Percentiles rank a stretch among this genome's conserved stretches.
phyloP scores from a whole-genome alignment of 768 basidiomycete species.

The Hypsizygus marmoreus region DNA sequence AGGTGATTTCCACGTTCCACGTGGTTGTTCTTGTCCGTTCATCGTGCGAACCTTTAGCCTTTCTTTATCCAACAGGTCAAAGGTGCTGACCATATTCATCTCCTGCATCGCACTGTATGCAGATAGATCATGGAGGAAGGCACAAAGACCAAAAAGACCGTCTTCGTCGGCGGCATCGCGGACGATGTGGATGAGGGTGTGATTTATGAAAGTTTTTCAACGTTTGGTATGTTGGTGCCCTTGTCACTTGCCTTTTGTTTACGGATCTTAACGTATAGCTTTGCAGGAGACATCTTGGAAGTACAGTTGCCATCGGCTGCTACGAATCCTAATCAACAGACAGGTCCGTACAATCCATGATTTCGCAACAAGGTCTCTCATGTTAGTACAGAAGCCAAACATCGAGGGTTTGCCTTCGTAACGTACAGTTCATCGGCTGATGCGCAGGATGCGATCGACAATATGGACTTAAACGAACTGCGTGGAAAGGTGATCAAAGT shows the following conservation, averaged over 20 bases:
- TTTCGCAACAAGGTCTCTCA: slow-evolving; percentile 8
- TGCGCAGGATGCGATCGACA: slow-evolving; percentile 97
- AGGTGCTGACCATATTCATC: background rate
- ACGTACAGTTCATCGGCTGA: slow-evolving; percentile 80
- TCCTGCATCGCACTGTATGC: slow-evolving; percentile 3
- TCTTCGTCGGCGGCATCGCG: slow-evolving; percentile 81
- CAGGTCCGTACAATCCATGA: slow-evolving; percentile 40
- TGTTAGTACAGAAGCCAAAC: slow-evolving; percentile 64
- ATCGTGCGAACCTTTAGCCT: slow-evolving; percentile 42
- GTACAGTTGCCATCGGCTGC: slow-evolving; percentile 84
- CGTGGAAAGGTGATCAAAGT: slow-evolving; percentile 77
- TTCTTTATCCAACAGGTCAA: slow-evolving; percentile 24
- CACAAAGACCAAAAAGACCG: slow-evolving; percentile 79
- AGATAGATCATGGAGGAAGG: slow-evolving; percentile 72
- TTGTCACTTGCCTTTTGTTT: slow-evolving; percentile 2
- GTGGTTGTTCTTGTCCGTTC: slow-evolving; percentile 30
- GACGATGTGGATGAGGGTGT: slow-evolving; percentile 82
- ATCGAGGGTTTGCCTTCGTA: slow-evolving; percentile 93
- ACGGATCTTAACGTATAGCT: slow-evolving; percentile 10
- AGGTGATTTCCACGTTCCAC: slow-evolving; percentile 24
- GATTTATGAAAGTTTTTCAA: slow-evolving; percentile 79
- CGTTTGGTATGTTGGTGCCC: slow-evolving; percentile 68
- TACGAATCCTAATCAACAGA: slow-evolving; percentile 64
- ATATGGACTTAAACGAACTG: slow-evolving; percentile 95
- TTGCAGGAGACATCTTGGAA: slow-evolving; percentile 86